These are phyloP conservation scores for Silene coronaria DNA, from an alignment of 179 eudicot genomes.

Conservation along the genomic window DNA sequence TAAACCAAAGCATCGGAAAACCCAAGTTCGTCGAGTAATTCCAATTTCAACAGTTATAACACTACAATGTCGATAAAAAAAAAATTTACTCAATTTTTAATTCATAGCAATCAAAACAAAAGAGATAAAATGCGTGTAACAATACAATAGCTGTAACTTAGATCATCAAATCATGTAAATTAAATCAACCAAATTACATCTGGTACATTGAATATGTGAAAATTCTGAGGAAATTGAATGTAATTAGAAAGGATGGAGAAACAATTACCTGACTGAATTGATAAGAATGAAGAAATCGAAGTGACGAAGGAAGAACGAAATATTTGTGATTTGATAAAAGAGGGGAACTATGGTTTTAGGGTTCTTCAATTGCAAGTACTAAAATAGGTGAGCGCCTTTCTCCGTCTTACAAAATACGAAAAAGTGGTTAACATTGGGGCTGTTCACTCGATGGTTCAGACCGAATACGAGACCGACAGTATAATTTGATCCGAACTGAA, in stretches of 20 bases:
- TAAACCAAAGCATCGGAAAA: not conserved
- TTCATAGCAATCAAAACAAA: not conserved
- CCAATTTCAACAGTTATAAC: constrained; percentile 4
- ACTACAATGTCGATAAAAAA: not conserved
- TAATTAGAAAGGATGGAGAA: not conserved
- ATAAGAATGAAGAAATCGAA: not conserved
- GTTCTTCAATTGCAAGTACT: constrained; percentile 7
- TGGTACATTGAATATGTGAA: not conserved
- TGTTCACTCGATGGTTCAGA: too few relatives aligned
- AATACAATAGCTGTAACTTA: not conserved
- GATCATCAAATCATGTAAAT: not conserved
- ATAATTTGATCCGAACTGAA: too few relatives aligned
- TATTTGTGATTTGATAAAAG: not conserved
- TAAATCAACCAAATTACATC: not conserved
- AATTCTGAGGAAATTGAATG: not conserved
- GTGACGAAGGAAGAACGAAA: not conserved
- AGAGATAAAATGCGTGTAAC: not conserved
- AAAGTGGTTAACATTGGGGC: too few relatives aligned
- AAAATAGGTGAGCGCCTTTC: not conserved
- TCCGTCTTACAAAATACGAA: not conserved
- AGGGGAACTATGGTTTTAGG: not conserved
- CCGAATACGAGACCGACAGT: too few relatives aligned
- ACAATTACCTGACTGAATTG: not conserved
- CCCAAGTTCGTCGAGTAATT: not conserved
- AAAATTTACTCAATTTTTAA: not conserved